Conservation (phyloP, 345 rosid genomes). For the Clausena lansium region DNA sequence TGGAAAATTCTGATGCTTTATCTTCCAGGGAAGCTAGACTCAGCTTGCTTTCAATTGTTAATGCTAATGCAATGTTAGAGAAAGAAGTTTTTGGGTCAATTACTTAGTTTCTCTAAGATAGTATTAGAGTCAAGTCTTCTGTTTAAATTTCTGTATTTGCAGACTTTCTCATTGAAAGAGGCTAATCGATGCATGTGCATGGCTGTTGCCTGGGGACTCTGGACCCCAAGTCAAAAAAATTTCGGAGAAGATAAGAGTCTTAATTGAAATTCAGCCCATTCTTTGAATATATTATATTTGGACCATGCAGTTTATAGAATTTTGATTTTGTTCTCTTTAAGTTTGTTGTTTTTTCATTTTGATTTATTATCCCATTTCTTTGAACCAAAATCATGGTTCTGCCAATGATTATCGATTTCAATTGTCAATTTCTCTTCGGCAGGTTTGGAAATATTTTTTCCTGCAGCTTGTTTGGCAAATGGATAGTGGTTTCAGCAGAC, state of each 20-base stretch:
- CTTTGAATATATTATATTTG: background rate
- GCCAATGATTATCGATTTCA: no score
- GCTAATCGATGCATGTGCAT: no score
- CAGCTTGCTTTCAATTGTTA: background rate
- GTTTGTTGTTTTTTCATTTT: background rate
- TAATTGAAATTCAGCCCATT: background rate
- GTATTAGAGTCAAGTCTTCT: no score
- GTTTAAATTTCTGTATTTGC: no score
- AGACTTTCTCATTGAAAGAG: no score
- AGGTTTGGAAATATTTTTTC: slow-evolving; percentile 80
- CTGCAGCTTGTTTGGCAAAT: slow-evolving; percentile 72
- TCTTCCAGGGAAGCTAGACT: background rate
- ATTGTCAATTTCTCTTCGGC: background rate
- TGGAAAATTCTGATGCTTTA: background rate
- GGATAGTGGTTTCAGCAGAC: slow-evolving; percentile 77
- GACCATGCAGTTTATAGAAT: background rate
- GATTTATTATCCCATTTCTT: background rate
- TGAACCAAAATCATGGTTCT: background rate
- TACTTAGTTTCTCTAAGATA: background rate
- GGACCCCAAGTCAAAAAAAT: no score
- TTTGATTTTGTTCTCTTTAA: background rate
- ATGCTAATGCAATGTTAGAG: background rate
- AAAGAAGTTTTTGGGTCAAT: background rate
- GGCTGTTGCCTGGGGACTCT: no score
- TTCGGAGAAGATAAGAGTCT: no score